phyloP scores from a whole-genome alignment of 1,284 basidiomycete species.

The Rhodotorula sp. region DNA sequence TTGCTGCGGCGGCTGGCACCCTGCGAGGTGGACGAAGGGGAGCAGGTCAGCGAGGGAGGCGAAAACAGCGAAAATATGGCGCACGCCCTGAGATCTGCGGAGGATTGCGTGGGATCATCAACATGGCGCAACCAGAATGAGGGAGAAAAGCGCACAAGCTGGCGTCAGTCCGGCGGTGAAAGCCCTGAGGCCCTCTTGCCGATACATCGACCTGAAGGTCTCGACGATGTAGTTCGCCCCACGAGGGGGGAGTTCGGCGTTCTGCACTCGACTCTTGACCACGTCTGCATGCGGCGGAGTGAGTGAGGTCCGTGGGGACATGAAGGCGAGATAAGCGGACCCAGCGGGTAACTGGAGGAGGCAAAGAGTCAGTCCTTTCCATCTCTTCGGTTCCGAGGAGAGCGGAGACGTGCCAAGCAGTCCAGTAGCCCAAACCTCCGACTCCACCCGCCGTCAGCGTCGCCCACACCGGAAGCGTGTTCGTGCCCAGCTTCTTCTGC shows the following conservation, averaged over 20 bases:
- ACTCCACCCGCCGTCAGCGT: slow-evolving; percentile 79
- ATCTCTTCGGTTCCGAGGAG: background rate
- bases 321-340: slow-evolving; percentile 23
- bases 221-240: slow-evolving; percentile 72
- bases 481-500: slow-evolving; percentile 58
- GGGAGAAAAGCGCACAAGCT: slow-evolving; percentile 27
- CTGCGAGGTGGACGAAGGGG: slow-evolving; percentile 63
- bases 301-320: background rate
- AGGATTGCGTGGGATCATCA: slow-evolving; percentile 64
- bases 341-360: slow-evolving; percentile 25
- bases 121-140: slow-evolving; percentile 49
- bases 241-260: slow-evolving; percentile 71
- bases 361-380: background rate
- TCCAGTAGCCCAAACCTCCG: slow-evolving; percentile 91
- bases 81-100: slow-evolving; percentile 46
- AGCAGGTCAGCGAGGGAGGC: slow-evolving; percentile 6
- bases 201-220: slow-evolving; percentile 67
- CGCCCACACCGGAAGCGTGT: slow-evolving; percentile 80
- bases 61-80: slow-evolving; percentile 17
- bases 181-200: slow-evolving; percentile 72
- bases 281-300: slow-evolving; percentile 60
- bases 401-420: slow-evolving; percentile 86
- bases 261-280: slow-evolving; percentile 84
- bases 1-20: slow-evolving; percentile 85
- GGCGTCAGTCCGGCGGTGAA: slow-evolving; percentile 37